These are phyloP conservation scores for Spongispora temasekensis DNA, from an alignment of 1,284 basidiomycete genomes.

Conservation along the genomic window DNA sequence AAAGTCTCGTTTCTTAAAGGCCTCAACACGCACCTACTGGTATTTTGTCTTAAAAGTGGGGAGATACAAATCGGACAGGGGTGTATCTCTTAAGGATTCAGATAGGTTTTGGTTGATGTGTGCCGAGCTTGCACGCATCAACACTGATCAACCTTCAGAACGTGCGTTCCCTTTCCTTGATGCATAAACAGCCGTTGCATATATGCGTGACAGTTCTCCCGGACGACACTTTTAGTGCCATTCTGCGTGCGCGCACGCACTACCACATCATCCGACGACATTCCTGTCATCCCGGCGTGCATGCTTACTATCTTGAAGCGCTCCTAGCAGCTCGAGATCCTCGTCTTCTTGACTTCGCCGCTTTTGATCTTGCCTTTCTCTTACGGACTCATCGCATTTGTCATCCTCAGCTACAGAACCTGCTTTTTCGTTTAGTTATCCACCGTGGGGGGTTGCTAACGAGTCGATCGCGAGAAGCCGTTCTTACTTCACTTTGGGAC, in stretches of 20 bases:
- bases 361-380: constrained; percentile 22
- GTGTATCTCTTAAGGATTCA: constrained; percentile 28
- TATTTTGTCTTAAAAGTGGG: constrained; percentile 35
- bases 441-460: constrained; percentile 15
- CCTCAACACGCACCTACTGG: constrained; percentile 35
- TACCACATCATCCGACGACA: constrained; percentile 30
- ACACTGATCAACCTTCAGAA: neutral
- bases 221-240: constrained; percentile 6
- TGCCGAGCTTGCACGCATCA: constrained; percentile 30
- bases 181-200: constrained; percentile 16
- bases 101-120: constrained; percentile 48
- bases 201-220: constrained; percentile 13
- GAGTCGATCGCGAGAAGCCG: constrained; percentile 17
- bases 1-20: constrained; percentile 19
- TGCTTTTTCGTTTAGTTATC: constrained; percentile 34
- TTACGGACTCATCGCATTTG: constrained; percentile 25
- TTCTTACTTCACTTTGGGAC: constrained; percentile 28
- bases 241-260: constrained; percentile 24
- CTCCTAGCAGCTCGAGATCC: constrained; percentile 23
- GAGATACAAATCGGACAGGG: constrained; percentile 29
- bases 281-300: constrained; percentile 26
- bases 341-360: constrained; percentile 18
- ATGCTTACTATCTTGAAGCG: constrained; percentile 26
- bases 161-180: constrained; percentile 15
- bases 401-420: constrained; percentile 26